Evolutionary conservation across 495 filamentous ascomycete genomes (phyloP).

Genomic region (Bryoglossum gracile): DNA sequence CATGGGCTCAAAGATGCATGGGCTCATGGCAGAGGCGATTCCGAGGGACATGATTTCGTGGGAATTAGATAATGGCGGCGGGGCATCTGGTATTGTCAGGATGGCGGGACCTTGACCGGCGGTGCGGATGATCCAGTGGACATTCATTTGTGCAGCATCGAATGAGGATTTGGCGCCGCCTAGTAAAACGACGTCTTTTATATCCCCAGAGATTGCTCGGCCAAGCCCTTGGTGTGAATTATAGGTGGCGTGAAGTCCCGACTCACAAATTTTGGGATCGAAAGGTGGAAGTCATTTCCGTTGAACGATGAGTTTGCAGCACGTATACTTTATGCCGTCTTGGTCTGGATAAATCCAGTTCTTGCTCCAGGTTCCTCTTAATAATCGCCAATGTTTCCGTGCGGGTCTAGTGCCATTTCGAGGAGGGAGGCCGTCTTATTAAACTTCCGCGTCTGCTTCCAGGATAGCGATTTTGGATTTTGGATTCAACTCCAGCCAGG

Average conservation of each 20-base stretch:
- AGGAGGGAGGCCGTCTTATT: conserved; percentile 27
- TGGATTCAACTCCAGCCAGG: conserved; percentile 49
- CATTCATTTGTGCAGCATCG: conserved; percentile 37
- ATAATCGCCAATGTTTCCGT: no score
- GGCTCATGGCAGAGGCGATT: conserved; percentile 23
- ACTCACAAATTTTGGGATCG: conserved; percentile 21
- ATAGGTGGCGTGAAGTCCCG: conserved; percentile 25
- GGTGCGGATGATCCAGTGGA: conserved; percentile 35
- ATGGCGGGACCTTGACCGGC: conserved; percentile 33
- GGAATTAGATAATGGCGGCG: conserved; percentile 24
- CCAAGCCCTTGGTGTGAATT: conserved; percentile 33
- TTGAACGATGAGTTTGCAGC: conserved; percentile 37
- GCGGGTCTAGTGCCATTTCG: no score
- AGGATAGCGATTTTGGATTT: conserved; percentile 40
- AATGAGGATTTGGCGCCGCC: conserved; percentile 42
- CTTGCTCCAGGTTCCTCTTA: conserved; percentile 65
- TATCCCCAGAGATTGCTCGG: conserved; percentile 9
- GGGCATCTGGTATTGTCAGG: conserved; percentile 16
- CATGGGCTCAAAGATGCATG: conserved; percentile 28
- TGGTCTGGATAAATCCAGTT: conserved; percentile 56
- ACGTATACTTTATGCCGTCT: no score
- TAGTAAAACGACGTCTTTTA: conserved; percentile 33
- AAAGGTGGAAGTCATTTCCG: conserved; percentile 37
- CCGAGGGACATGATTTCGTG: conserved; percentile 24
- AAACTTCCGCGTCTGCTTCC: conserved; percentile 34